Base-by-base conservation (phyloP, 2,329 filamentous ascomycete species). In the Curvularia sp. region DNA sequence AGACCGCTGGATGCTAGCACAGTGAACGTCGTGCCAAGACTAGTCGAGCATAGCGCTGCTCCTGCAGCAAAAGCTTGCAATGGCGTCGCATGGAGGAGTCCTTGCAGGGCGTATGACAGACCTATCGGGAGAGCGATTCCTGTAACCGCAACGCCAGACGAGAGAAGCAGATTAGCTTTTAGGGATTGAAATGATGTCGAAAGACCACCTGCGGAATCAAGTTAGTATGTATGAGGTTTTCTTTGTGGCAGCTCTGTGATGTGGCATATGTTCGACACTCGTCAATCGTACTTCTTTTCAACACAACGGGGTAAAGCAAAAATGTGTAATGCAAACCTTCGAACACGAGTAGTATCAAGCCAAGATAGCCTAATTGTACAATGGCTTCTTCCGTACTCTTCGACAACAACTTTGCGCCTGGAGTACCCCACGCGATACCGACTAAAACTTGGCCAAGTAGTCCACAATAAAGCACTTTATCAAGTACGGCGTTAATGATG, bases 41-140 rank as follows among this genome's bases (percentile, higher is more conserved):
- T 90, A 0, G 90, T 94, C 1, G 89, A 89, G 66, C 88, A 91
- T 0, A 93, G 78, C 0, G 90, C 87, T 2, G 90, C 89, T 8
- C 90, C 90, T 0, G 89, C 87, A 1, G 89, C 85, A 68, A 93
- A 94, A 0, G 85, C 84, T 69, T 92, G 87, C 0, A 90, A 66
- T 0, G 79, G 75, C 0, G 81, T 82, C 0, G 86, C 83, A 15
- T 79, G 71, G 1, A 83, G 74, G 3, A 90, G 71, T 0, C 76
- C 72, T 12, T 76, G 78, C 0, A 91, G 80, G 1, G 83, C 68
- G 63, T 90, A 93, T 0, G 89, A 91, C 0, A 92, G 73, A 0
- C 76, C 86, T 31, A 93, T 88, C 0, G 90, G 89, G 0, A 84
- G 61, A 0, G 77, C 64, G 22, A 93, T 86, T 0, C 90, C 90